Percentiles rank a stretch among this genome's conserved stretches.
Conservation (phyloP, 2,329 filamentous ascomycete genomes). For the Tolypocladium tropicale region DNA sequence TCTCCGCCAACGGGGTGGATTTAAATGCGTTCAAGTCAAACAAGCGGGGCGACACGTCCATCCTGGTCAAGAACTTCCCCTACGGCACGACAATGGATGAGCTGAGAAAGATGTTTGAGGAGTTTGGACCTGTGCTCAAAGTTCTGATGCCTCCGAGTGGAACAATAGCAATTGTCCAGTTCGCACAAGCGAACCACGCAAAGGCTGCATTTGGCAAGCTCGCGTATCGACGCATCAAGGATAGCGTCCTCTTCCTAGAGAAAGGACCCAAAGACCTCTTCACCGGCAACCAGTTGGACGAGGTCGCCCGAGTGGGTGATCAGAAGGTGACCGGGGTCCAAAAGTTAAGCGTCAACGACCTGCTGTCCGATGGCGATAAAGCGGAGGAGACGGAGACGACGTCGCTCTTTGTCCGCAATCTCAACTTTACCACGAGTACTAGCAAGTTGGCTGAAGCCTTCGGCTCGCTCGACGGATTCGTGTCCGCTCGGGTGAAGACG, state of each 20-base stretch:
- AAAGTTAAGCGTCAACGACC: conserved; percentile 59
- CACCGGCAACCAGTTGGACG: conserved; percentile 17
- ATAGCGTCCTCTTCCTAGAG: conserved; percentile 85
- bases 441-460: conserved; percentile 68
- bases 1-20: conserved; percentile 78
- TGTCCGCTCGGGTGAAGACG: conserved; percentile 84
- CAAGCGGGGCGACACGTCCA: conserved; percentile 74
- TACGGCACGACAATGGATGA: conserved; percentile 74
- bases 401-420: conserved; percentile 88
- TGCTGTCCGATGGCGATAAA: conserved; percentile 49
- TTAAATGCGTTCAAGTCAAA: conserved; percentile 82
- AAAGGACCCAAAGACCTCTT: conserved; percentile 86
- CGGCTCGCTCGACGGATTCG: conserved; percentile 72
- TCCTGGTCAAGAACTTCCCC: conserved; percentile 91
- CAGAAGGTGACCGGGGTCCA: conserved; percentile 31
- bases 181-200: conserved; percentile 66
- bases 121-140: conserved; percentile 69
- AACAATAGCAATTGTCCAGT: conserved; percentile 90
- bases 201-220: conserved; percentile 75
- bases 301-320: conserved; percentile 17
- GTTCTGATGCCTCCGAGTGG: conserved; percentile 88
- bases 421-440: conserved; percentile 84
- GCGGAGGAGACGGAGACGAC: conserved; percentile 50
- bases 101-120: conserved; percentile 70
- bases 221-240: conserved; percentile 84